Percentiles rank a stretch among this genome's conserved stretches.
These are phyloP conservation scores for Syncephalastrum racemosum DNA, from an alignment of 371 early-diverging fungal species.

Conservation along the genomic window DNA sequence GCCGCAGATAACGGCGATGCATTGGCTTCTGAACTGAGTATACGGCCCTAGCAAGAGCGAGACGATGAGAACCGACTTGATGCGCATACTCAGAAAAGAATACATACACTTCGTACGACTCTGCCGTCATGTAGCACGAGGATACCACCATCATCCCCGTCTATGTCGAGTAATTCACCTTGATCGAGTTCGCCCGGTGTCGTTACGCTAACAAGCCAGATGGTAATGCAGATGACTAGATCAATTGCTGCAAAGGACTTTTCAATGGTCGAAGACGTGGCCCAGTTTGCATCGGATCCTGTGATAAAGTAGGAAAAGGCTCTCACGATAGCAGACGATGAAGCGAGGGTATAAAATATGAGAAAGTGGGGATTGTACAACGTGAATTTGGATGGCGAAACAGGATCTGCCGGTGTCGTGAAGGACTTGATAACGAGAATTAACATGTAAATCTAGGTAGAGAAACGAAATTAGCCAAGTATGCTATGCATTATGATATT, in stretches of 20 bases:
- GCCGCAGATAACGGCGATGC: conserved; percentile 64
- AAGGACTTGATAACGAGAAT: conserved; percentile 51
- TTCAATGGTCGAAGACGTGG: conserved; percentile 41
- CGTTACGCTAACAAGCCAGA: conserved; percentile 46
- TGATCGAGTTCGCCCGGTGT: conserved; percentile 49
- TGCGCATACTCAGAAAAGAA: background rate
- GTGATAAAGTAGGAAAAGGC: conserved; percentile 49
- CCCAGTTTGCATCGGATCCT: conserved; percentile 20
- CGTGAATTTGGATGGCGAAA: conserved; percentile 54
- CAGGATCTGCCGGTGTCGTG: conserved; percentile 44
- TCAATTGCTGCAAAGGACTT: conserved; percentile 43
- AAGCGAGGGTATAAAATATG: conserved; percentile 45
- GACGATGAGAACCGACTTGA: no score
- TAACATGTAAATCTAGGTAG: conserved; percentile 48
- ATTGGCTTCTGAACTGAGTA: conserved; percentile 57
- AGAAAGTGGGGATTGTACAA: conserved; percentile 54
- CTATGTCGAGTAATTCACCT: conserved; percentile 42
- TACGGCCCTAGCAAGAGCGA: conserved; percentile 35
- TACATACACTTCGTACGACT: conserved; percentile 44
- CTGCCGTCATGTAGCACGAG: conserved; percentile 45
- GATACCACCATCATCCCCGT: conserved; percentile 44
- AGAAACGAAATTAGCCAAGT: conserved; percentile 1
- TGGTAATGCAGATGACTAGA: conserved; percentile 33
- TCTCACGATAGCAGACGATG: conserved; percentile 45
- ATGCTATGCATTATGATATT: background rate